Percentiles rank a stretch among this genome's conserved stretches.
phyloP scores from a whole-genome alignment of 345 rosid genomes.

The Chamaenerion angustifolium region DNA sequence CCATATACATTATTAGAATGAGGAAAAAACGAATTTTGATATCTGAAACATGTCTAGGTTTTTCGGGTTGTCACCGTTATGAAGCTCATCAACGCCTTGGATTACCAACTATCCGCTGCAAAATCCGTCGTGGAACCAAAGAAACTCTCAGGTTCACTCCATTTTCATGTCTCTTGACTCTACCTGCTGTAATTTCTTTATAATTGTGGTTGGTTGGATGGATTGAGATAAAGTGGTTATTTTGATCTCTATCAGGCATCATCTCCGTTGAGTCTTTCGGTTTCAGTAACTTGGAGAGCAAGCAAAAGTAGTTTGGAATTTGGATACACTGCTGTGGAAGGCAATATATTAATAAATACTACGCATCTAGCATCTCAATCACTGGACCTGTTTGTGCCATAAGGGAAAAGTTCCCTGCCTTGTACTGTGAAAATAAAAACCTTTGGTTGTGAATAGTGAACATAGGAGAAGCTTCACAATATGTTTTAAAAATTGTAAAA shows the following conservation, averaged over 20 bases:
- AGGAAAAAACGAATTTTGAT: neutral
- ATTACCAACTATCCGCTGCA: slow-evolving; percentile 75
- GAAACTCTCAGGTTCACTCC: slow-evolving; percentile 55
- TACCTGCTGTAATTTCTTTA: neutral
- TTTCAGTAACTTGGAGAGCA: no score
- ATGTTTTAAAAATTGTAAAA: no score
- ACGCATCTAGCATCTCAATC: no score
- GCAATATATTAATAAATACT: no score
- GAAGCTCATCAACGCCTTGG: slow-evolving; percentile 90
- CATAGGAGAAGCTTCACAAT: no score
- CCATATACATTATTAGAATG: neutral
- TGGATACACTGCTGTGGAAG: no score
- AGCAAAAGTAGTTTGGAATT: no score
- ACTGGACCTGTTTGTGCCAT: no score
- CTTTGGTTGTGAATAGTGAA: no score
- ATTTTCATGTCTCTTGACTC: neutral
- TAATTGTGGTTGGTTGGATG: no score
- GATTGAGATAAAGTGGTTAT: neutral
- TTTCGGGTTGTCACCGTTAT: slow-evolving; percentile 85
- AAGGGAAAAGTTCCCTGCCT: no score
- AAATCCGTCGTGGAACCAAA: slow-evolving; percentile 79
- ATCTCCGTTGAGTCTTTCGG: slow-evolving; percentile 39
- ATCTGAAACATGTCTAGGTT: slow-evolving; percentile 26
- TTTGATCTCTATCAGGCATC: slow-evolving; percentile 44
- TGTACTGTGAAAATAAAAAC: no score